Evolutionary conservation across 1,284 basidiomycete species (phyloP).

Genomic region (Marasmius sp.): DNA sequence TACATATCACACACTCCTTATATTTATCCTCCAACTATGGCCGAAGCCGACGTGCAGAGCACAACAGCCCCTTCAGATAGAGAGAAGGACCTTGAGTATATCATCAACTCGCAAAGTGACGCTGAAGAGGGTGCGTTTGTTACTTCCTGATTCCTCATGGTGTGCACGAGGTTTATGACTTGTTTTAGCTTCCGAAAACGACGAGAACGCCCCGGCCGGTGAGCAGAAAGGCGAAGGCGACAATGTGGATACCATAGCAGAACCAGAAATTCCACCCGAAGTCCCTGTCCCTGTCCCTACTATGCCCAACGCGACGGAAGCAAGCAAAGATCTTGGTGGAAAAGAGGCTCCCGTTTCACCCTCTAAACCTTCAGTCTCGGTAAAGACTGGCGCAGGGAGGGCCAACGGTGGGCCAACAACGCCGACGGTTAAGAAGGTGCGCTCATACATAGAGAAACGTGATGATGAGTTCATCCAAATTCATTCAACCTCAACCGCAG

Average conservation of each 20-base stretch:
- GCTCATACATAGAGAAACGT: conserved; percentile 24
- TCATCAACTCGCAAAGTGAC: conserved; percentile 10
- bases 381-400: conserved; percentile 44
- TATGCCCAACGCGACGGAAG: conserved; percentile 11
- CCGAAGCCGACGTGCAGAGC: conserved; percentile 39
- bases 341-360: conserved; percentile 14
- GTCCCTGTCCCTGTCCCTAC: conserved; percentile 12
- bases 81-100: conserved; percentile 18
- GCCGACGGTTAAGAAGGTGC: conserved; percentile 65
- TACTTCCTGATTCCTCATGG: conserved; percentile 31
- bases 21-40: conserved; percentile 37
- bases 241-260: conserved; percentile 1
- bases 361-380: conserved; percentile 21
- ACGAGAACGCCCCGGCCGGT: conserved; percentile 22
- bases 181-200: conserved; percentile 14
- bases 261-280: conserved; percentile 8
- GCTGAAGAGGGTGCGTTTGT: conserved; percentile 12
- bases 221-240: conserved; percentile 10
- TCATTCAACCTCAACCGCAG: conserved; percentile 38
- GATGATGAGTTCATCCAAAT: conserved; percentile 25
- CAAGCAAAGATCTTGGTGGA: conserved; percentile 9
- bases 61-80: conserved; percentile 25
- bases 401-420: conserved; percentile 45
- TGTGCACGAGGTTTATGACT: conserved; percentile 50
- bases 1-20: conserved; percentile 23